phyloP scores from a whole-genome alignment of 768 basidiomycete species.

The Zangia roseola region DNA sequence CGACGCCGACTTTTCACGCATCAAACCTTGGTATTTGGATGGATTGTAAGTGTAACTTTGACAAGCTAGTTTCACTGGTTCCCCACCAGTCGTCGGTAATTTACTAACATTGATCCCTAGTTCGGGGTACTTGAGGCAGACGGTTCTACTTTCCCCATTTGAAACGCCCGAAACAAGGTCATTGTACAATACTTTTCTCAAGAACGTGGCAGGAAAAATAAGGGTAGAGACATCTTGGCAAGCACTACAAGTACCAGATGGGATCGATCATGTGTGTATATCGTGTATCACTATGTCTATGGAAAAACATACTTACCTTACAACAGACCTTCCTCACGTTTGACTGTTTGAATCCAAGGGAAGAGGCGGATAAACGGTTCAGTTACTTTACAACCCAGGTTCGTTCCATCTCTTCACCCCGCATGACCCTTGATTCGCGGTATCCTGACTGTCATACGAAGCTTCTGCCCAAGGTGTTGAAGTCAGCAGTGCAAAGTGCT shows the following conservation, averaged over 20 bases:
- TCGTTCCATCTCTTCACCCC: conserved; percentile 4
- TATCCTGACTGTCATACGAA: conserved; percentile 27
- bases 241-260: conserved; percentile 77
- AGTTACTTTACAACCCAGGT: conserved; percentile 86
- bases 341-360: conserved; percentile 64
- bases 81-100: conserved; percentile 45
- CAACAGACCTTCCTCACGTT: conserved; percentile 70
- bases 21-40: conserved; percentile 98
- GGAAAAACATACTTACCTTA: not conserved
- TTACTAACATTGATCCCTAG: conserved; percentile 37
- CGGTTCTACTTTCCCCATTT: conserved; percentile 81
- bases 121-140: conserved; percentile 84
- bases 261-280: conserved; percentile 70
- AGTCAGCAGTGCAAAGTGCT: conserved; percentile 90
- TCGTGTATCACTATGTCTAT: not conserved
- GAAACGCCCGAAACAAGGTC: conserved; percentile 87
- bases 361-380: conserved; percentile 87
- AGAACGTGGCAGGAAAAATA: conserved; percentile 85
- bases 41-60: conserved; percentile 65
- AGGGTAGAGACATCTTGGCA: conserved; percentile 66
- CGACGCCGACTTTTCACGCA: conserved; percentile 92
- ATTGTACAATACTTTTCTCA: conserved; percentile 70
- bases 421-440: not conserved
- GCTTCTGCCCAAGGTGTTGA: conserved; percentile 79
- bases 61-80: conserved; percentile 65